phyloP scores from a whole-genome alignment of 2,329 filamentous ascomycete species.

The Ceratocystis diversiconidia region DNA sequence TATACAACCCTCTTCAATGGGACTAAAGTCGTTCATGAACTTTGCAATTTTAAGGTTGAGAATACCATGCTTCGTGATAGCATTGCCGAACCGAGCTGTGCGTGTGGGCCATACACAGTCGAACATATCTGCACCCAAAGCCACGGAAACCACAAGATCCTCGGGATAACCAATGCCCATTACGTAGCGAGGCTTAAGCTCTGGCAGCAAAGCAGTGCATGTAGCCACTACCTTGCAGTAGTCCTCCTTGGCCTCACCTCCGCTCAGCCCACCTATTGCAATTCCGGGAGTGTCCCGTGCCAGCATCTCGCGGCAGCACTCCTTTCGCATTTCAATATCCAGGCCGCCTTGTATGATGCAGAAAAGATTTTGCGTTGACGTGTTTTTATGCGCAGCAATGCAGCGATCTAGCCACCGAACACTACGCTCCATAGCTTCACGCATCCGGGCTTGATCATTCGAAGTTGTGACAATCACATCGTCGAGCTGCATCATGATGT shows the following conservation, averaged over 20 bases:
- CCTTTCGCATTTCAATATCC: slow-evolving; percentile 67
- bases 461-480: slow-evolving; percentile 95
- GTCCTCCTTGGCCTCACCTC: slow-evolving; percentile 84
- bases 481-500: slow-evolving; percentile 99
- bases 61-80: slow-evolving; percentile 67
- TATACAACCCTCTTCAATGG: slow-evolving; percentile 68
- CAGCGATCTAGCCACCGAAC: slow-evolving; percentile 94
- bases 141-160: slow-evolving; percentile 84
- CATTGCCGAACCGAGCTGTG: slow-evolving; percentile 91
- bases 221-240: slow-evolving; percentile 83
- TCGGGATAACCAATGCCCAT: slow-evolving; percentile 99
- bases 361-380: slow-evolving; percentile 78
- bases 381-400: slow-evolving; percentile 75
- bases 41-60: slow-evolving; percentile 67
- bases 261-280: slow-evolving; percentile 86
- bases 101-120: slow-evolving; percentile 98
- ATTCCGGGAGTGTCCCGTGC: slow-evolving; percentile 85
- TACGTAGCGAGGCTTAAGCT: slow-evolving; percentile 91
- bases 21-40: slow-evolving; percentile 66
- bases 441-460: slow-evolving; percentile 74
- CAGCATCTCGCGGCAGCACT: slow-evolving; percentile 81
- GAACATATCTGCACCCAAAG: slow-evolving; percentile 96
- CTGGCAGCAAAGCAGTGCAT: slow-evolving; percentile 73
- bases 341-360: slow-evolving; percentile 97
- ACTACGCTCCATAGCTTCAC: slow-evolving; percentile 86